Conservation (phyloP, 1,139 yeast species). For the Scheffersomyces stambukii region DNA sequence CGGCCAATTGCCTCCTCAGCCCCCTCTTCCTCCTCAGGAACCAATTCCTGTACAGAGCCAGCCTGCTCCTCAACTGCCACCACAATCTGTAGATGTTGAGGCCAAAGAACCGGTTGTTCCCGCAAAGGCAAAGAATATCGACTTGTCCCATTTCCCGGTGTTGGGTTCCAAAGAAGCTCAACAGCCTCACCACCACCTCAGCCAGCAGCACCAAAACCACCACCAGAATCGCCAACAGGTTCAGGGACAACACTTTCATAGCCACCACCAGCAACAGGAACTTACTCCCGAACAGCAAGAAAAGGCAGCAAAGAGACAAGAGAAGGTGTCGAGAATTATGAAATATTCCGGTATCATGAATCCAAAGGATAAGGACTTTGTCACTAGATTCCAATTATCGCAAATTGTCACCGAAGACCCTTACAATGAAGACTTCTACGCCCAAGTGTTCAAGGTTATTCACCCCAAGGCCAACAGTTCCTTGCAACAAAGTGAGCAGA, state of each 20-base stretch:
- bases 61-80: conserved; percentile 6
- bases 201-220: conserved; percentile 10
- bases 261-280: conserved; percentile 12
- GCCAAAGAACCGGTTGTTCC: conserved; percentile 2
- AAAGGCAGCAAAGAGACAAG: conserved; percentile 65
- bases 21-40: conserved; percentile 7
- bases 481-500: conserved; percentile 39
- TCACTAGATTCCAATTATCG: conserved; percentile 88
- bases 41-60: conserved; percentile 5
- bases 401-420: conserved; percentile 98
- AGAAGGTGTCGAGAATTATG: conserved; percentile 73
- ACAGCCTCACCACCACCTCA: conserved; percentile 6
- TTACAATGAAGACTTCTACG: conserved; percentile 92
- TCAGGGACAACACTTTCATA: conserved; percentile 6
- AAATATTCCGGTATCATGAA: conserved; percentile 93
- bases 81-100: conserved; percentile 5
- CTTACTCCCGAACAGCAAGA: conserved; percentile 48
- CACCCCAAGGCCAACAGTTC: conserved; percentile 51
- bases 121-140: conserved; percentile 23
- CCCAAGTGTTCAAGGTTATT: conserved; percentile 87
- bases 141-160: conserved; percentile 48
- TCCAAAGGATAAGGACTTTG: conserved; percentile 93
- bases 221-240: conserved; percentile 6
- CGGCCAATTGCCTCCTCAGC: conserved; percentile 17
- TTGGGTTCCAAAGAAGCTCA: conserved; percentile 41